Base-by-base conservation (phyloP, 2,329 filamentous ascomycete species). In the Penicillium sp. region DNA sequence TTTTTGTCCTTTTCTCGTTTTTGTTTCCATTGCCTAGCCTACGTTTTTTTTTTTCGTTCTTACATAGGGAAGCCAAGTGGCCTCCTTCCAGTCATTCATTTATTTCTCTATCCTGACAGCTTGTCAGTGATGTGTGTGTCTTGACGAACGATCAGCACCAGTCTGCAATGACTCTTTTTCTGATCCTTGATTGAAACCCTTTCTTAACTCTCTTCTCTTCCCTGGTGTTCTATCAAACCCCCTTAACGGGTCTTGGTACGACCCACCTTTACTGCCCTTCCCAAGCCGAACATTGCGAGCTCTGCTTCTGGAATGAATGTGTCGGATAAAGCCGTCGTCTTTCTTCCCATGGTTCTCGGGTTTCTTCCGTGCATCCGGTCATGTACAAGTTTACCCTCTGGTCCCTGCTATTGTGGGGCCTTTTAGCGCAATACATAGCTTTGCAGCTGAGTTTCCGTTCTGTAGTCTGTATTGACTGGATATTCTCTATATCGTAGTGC, bases 351-450 rank as follows among this genome's bases (percentile, higher is more conserved):
- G 39, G 10, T 46, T 50, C 42, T 47, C 31, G 50, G 50, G 54
- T 41, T 51, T 47, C 47, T 52, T 47, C 32, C 51, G 59, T 58
- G 51, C 59, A 61, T 60, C 59, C 50, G 59, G 59, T 55, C 45
- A 61, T 61, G 59, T 56, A 56, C 58, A 49, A 50, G 52, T 52
- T 43, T 46, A 18, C 49, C 45, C 32, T 31, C 12, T 46, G 33
- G 33, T 40, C 28, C 27, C 39, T 47, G 39, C 29, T 46, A 24
- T 40, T 46, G 31, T 20, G 43, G 48, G 44, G 29, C 46, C 31
- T 28, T 46, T 23, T 45, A 57, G 49, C 50, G 40, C 53, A 58
- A 55, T 58, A 48, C 50, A 55, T 55, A 54, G 37, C 50, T 55
- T 44, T 49, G 24, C 45, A 43, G 46, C 48, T 42, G n/a, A 47